phyloP scores from a whole-genome alignment of 805 yeast species.

The Candida hispaniensis region DNA sequence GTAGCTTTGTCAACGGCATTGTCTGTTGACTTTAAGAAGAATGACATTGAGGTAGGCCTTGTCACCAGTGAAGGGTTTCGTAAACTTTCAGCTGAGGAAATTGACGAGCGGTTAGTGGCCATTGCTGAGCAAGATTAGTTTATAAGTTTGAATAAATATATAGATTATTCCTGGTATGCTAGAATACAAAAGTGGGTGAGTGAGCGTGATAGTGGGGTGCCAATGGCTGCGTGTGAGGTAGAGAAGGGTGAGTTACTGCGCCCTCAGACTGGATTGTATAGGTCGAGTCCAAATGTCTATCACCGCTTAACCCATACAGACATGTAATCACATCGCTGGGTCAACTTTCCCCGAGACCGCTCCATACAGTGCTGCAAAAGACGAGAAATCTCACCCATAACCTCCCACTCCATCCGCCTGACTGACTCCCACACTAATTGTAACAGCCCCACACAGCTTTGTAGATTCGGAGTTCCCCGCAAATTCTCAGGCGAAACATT shows the following conservation, averaged over 20 bases:
- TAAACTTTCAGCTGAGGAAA: conserved; percentile 68
- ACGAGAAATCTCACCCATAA: conserved; percentile 22
- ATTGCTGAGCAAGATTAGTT: conserved; percentile 92
- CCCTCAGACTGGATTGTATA: no score
- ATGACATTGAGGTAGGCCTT: conserved; percentile 87
- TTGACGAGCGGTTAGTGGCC: conserved; percentile 85
- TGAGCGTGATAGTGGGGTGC: no score
- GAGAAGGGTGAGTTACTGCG: no score
- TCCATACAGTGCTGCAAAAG: conserved; percentile 21
- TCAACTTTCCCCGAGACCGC: conserved; percentile 19
- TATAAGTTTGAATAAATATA: no score
- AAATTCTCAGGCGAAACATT: conserved; percentile 24
- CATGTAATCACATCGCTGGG: conserved; percentile 21
- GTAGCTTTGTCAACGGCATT: conserved; percentile 74
- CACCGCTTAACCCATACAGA: conserved; percentile 17
- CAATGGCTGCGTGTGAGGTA: no score
- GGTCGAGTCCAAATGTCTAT: no score
- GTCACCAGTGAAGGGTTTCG: conserved; percentile 66
- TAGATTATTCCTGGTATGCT: no score
- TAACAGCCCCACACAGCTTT: conserved; percentile 47
- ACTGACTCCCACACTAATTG: conserved; percentile 23
- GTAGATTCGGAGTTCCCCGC: conserved; percentile 33
- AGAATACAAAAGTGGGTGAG: no score
- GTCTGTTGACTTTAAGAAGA: conserved; percentile 87
- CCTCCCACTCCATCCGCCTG: conserved; percentile 25